These are phyloP conservation scores for Hericium coralloides DNA, from an alignment of 768 basidiomycete species.

Conservation along the genomic window DNA sequence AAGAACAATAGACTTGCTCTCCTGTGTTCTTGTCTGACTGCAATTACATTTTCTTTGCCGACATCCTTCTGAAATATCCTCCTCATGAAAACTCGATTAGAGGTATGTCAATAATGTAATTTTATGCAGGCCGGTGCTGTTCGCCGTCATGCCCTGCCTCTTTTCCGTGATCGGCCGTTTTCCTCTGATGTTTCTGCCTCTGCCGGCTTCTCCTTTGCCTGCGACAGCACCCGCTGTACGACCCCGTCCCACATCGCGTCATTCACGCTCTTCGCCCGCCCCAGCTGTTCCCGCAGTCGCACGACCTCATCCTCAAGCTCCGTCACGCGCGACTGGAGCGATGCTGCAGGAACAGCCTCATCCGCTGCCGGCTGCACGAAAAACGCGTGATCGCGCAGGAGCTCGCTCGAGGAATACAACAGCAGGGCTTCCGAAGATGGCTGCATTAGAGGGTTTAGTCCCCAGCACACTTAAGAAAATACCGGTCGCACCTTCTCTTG, in stretches of 20 bases:
- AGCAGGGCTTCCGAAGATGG: slow-evolving; percentile 16
- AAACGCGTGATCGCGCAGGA: slow-evolving; percentile 56
- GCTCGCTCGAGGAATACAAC: slow-evolving; percentile 41
- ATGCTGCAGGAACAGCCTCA: slow-evolving; percentile 23
- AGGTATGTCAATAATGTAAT: not conserved
- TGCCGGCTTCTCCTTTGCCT: slow-evolving; percentile 19
- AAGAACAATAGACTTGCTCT: slow-evolving; percentile 3
- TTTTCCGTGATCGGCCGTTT: not conserved
- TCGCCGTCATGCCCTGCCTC: not conserved
- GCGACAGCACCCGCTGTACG: slow-evolving; percentile 52
- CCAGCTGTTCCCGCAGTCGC: slow-evolving; percentile 57
- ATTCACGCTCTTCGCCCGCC: slow-evolving; percentile 84
- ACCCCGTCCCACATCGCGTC: slow-evolving; percentile 90
- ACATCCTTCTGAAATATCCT: not conserved
- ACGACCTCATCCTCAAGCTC: slow-evolving; percentile 70
- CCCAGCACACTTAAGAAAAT: not conserved
- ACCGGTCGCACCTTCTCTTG: slow-evolving; percentile 31
- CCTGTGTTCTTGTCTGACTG: not conserved
- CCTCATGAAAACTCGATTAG: not conserved
- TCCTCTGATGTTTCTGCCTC: not conserved
- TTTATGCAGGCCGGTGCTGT: not conserved
- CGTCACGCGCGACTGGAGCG: slow-evolving; percentile 46
- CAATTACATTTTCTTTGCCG: not conserved
- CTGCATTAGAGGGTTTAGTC: slow-evolving; percentile 8
- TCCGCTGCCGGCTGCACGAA: slow-evolving; percentile 43